Percentiles rank a stretch among this genome's conserved stretches.
Conservation (phyloP, 23 red algal species). For the Pyropia yezoensis region DNA sequence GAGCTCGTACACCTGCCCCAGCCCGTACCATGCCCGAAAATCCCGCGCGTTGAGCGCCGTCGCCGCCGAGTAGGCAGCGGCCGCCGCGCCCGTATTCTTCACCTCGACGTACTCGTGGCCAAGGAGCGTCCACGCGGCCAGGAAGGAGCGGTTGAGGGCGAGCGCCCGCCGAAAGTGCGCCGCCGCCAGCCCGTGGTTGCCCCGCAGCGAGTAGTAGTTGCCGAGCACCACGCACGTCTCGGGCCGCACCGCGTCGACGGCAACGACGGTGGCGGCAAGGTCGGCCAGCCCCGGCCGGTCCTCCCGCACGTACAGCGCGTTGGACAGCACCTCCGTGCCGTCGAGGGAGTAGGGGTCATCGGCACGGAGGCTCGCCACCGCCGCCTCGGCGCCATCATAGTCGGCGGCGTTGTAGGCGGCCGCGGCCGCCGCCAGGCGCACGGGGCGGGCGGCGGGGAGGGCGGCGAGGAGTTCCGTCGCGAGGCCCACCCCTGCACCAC, state of each 20-base stretch:
- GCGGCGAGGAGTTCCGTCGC: constrained; percentile 34
- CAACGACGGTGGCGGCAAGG: constrained; percentile 66
- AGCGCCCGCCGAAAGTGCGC: constrained; percentile 84
- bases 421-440: constrained; percentile 48
- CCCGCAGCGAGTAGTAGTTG: constrained; percentile 92
- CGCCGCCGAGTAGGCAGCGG: constrained; percentile 80
- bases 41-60: constrained; percentile 81
- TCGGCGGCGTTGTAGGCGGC: constrained; percentile 60
- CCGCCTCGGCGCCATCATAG: constrained; percentile 79
- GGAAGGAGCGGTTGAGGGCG: constrained; percentile 80
- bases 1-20: constrained; percentile 95
- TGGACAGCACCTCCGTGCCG: constrained; percentile 78
- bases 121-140: constrained; percentile 89
- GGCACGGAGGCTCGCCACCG: constrained; percentile 29
- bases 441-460: constrained; percentile 19
- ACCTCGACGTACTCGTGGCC: constrained; percentile 98
- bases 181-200: constrained; percentile 86
- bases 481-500: constrained; percentile 27
- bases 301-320: constrained; percentile 96
- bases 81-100: constrained; percentile 86
- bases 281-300: constrained; percentile 59
- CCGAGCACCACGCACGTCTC: constrained; percentile 97
- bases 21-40: constrained; percentile 89
- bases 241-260: constrained; percentile 72
- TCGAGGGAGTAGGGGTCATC: constrained; percentile 65